These are phyloP conservation scores for Blumeriella jaapii DNA, from an alignment of 2,329 filamentous ascomycete species.

Conservation along the genomic window DNA sequence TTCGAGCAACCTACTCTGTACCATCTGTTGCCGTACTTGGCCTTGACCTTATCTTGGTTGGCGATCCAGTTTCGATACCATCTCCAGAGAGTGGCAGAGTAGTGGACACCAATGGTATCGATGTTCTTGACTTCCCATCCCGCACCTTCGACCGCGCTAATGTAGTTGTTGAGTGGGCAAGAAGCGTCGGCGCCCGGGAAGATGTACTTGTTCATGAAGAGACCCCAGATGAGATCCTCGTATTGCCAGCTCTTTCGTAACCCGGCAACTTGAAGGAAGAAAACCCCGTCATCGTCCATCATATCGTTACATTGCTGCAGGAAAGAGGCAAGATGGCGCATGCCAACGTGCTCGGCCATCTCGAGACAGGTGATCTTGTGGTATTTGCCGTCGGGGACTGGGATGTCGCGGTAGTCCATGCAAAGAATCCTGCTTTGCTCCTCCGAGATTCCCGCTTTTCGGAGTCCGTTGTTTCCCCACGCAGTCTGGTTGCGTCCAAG, in stretches of 20 bases:
- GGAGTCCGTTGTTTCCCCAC: conserved; percentile 87
- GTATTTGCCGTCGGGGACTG: conserved; percentile 65
- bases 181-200: conserved; percentile 96
- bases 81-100: conserved; percentile 90
- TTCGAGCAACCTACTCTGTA: conserved; percentile 59
- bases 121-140: conserved; percentile 86
- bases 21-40: conserved; percentile 93
- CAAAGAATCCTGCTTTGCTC: conserved; percentile 86
- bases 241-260: conserved; percentile 94
- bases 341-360: conserved; percentile 98
- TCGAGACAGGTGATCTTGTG: conserved; percentile 96
- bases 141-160: conserved; percentile 73
- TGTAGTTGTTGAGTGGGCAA: conserved; percentile 79
- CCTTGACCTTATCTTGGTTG: conserved; percentile 83
- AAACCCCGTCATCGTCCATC: conserved; percentile 90
- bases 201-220: conserved; percentile 99
- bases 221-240: conserved; percentile 93
- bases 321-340: conserved; percentile 75
- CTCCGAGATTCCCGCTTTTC: conserved; percentile 70
- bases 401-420: conserved; percentile 95
- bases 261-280: conserved; percentile 93
- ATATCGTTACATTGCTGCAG: conserved; percentile 82
- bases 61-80: conserved; percentile 99
- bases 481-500: conserved; percentile 93
- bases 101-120: conserved; percentile 93